Evolutionary conservation across 2,329 filamentous ascomycete species (phyloP), one percentile per base, ranked within the genome.

Genomic region (Alternaria infectoria): DNA sequence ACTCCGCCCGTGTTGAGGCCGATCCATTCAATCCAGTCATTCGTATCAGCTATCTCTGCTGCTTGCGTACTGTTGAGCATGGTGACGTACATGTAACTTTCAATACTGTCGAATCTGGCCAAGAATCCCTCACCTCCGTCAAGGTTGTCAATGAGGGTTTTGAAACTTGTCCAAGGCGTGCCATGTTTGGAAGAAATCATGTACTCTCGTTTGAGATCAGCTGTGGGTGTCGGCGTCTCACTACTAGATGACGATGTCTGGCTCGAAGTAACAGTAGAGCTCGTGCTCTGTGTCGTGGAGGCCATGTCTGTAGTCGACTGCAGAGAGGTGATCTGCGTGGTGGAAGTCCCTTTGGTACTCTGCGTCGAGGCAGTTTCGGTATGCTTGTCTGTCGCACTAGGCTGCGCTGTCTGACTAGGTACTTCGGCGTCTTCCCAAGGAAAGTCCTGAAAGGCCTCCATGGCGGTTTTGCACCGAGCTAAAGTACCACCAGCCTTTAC

Each of bases 391-490:
- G 36, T 54, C 25, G 50, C 23, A 30, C 13, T 58, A 32, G 43
- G 17, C 2, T 36, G n/a, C 8, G 8, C 46, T 12, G 32, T 32
- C 17, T 25, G 21, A n/a, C 32, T 60, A 5, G 61, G 59, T 49
- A 54, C n/a, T 26, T 66, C 63, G 2, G 28, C 28, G 21, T 51
- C 32, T 15, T 65, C 57, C 68, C 64, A 70, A 15, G 62, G 64
- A 51, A 69, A 69, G 8, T 70, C 60, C 30, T 43, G 30, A n/a
- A 67, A 65, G 17, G 51, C 52, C 21, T 66, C 57, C 43, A 69
- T 17, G 6, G 66, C 66, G 3, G 44, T 30, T 12, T 25, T 43
- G 23, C 61, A 65, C 32, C 60, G 23, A 45, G 45, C 45, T 28
- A 69, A 52, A 12, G 26, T 30, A 12, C 68, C 65, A 15, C 43